phyloP scores from a whole-genome alignment of 208 protist species.

The Trypanosoma melophagium region DNA sequence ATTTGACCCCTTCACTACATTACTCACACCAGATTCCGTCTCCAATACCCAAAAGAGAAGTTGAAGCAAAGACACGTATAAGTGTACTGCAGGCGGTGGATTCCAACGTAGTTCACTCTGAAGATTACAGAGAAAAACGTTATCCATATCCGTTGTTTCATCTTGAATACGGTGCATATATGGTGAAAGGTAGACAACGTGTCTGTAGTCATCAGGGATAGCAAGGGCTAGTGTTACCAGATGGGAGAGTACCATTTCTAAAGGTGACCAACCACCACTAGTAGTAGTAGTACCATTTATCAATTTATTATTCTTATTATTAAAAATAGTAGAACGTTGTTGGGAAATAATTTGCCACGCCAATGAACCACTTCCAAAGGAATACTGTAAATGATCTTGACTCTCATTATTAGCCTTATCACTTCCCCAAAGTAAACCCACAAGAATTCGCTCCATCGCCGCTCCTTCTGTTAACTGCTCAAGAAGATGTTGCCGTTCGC shows the following conservation, averaged over 20 bases:
- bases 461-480: slow-evolving; percentile 32
- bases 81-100: slow-evolving; percentile 36
- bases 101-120: slow-evolving; percentile 28
- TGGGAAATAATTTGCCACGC: slow-evolving; percentile 56
- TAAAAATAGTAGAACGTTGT: slow-evolving; percentile 34
- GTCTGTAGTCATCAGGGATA: slow-evolving; percentile 33
- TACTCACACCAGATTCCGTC: too few species aligned
- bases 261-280: background rate
- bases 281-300: too few species aligned
- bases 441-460: slow-evolving; percentile 42
- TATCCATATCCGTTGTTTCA: background rate
- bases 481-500: slow-evolving; percentile 22
- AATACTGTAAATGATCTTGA: background rate
- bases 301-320: too few species aligned
- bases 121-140: slow-evolving; percentile 21
- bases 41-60: slow-evolving; percentile 35
- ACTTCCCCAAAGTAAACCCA: slow-evolving; percentile 61
- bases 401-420: background rate
- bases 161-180: slow-evolving; percentile 7
- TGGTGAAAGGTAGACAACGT: slow-evolving; percentile 14
- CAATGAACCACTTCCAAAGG: slow-evolving; percentile 64
- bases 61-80: slow-evolving; percentile 63
- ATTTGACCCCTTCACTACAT: background rate
- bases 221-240: slow-evolving; percentile 30
- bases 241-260: slow-evolving; percentile 35